Conservation (phyloP, 2,329 filamentous ascomycete species). For the Cytospora piceicola region DNA sequence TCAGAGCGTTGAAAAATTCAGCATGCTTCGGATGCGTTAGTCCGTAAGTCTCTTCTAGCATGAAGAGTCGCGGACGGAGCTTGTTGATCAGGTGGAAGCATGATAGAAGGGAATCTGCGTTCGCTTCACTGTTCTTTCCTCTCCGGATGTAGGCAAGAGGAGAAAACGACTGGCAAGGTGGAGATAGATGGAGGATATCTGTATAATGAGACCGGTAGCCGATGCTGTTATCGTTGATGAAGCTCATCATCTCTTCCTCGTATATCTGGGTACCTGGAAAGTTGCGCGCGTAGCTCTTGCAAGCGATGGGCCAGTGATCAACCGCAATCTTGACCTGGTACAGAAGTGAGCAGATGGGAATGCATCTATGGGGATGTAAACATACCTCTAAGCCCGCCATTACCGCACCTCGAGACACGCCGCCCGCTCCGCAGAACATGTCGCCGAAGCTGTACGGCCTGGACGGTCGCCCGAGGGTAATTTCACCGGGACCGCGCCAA, state of each 20-base stretch:
- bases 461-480: conserved; percentile 44
- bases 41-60: conserved; percentile 78
- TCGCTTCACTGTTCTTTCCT: conserved; percentile 65
- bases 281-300: conserved; percentile 60
- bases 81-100: conserved; percentile 60
- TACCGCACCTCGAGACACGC: conserved; percentile 67
- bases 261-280: conserved; percentile 54
- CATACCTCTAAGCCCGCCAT: conserved; percentile 54
- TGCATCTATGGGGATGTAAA: too few species aligned
- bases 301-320: conserved; percentile 63
- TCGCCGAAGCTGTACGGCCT: conserved; percentile 69
- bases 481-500: conserved; percentile 46
- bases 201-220: conserved; percentile 44
- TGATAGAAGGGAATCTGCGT: conserved; percentile 62
- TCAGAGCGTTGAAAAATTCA: conserved; percentile 60
- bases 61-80: conserved; percentile 68
- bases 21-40: conserved; percentile 58
- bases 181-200: conserved; percentile 75
- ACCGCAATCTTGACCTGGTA: conserved; percentile 60
- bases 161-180: conserved; percentile 78
- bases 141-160: conserved; percentile 64
- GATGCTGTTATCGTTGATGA: conserved; percentile 44
- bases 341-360: background rate
- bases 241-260: conserved; percentile 51
- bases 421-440: conserved; percentile 73